phyloP scores from a whole-genome alignment of 345 rosid genomes.

The Jatropha curcas region DNA sequence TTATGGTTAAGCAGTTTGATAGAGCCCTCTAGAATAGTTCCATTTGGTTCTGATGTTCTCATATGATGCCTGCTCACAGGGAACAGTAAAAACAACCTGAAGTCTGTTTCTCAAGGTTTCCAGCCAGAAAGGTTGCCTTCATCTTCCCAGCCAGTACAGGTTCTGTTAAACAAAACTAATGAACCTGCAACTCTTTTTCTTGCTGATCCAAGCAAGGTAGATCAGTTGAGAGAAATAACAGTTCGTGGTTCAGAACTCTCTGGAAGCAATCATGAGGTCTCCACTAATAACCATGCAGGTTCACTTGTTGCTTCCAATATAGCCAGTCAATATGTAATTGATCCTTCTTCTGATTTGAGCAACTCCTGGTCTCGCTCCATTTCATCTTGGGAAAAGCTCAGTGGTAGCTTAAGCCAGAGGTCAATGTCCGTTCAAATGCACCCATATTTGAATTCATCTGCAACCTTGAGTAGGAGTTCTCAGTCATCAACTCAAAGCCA shows the following conservation, averaged over 20 bases:
- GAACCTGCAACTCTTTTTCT: constrained; percentile 41
- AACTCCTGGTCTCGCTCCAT: constrained; percentile 56
- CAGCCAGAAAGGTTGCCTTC: constrained; percentile 39
- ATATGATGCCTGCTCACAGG: constrained; percentile 45
- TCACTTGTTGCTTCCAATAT: constrained; percentile 49
- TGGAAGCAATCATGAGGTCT: constrained; percentile 42
- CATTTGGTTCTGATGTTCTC: constrained; percentile 25
- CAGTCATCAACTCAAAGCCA: constrained; percentile 49
- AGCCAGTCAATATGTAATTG: constrained; percentile 39
- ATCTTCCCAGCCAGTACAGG: constrained; percentile 51
- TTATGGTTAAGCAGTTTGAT: constrained; percentile 2
- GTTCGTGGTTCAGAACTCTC: constrained; percentile 42
- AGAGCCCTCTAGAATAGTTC: constrained; percentile 4
- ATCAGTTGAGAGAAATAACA: constrained; percentile 43
- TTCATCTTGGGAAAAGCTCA: constrained; percentile 58
- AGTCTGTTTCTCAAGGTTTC: constrained; percentile 42
- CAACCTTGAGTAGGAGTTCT: constrained; percentile 42
- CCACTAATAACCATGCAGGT: constrained; percentile 43
- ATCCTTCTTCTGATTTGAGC: constrained; percentile 42
- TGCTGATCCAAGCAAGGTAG: constrained; percentile 51
- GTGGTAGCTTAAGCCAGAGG: constrained; percentile 54
- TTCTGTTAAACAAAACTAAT: constrained; percentile 43
- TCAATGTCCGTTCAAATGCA: constrained; percentile 48
- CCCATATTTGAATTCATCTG: constrained; percentile 50
- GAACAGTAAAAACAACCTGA: constrained; percentile 41